These are phyloP conservation scores for Curvularia hawaiiensis DNA, from an alignment of 2,329 filamentous ascomycete genomes.

Conservation along the genomic window DNA sequence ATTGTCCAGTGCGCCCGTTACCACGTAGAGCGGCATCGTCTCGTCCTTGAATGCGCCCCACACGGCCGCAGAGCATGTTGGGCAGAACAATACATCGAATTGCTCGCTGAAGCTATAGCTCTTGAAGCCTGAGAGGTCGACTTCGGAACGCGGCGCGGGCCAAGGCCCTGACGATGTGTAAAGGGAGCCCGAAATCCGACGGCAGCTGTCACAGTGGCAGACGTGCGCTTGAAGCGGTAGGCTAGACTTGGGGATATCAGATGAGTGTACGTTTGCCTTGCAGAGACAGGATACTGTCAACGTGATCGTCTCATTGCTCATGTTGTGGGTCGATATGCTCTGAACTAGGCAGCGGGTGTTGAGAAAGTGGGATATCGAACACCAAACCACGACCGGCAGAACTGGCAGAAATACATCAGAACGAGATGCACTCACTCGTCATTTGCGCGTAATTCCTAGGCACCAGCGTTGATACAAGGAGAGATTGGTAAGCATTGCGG, in stretches of 20 bases:
- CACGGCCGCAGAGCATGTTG: slow-evolving; percentile 51
- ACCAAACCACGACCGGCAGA: not conserved
- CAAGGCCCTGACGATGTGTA: slow-evolving; percentile 46
- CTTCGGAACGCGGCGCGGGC: slow-evolving; percentile 45
- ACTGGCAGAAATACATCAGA: not conserved
- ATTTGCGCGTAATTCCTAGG: not conserved
- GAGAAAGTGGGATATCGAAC: not conserved
- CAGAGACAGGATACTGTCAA: slow-evolving; percentile 55
- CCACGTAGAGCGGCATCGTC: slow-evolving; percentile 35
- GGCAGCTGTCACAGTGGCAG: slow-evolving; percentile 60
- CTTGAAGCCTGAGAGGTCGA: slow-evolving; percentile 39
- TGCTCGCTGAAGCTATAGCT: slow-evolving; percentile 47
- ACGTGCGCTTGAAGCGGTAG: slow-evolving; percentile 51
- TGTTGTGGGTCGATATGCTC: slow-evolving; percentile 1
- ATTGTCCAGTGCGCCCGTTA: slow-evolving; percentile 50
- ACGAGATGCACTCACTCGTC: not conserved
- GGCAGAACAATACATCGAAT: slow-evolving; percentile 50
- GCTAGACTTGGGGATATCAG: slow-evolving; percentile 36
- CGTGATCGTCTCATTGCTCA: slow-evolving; percentile 25
- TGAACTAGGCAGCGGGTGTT: not conserved
- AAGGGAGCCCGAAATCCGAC: slow-evolving; percentile 52
- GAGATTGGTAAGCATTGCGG: slow-evolving; percentile 26
- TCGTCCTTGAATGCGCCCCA: slow-evolving; percentile 47
- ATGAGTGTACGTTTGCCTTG: slow-evolving; percentile 50
- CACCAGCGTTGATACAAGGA: not conserved